phyloP scores from a whole-genome alignment of 345 rosid genomes.

The Rhizophora apiculata region DNA sequence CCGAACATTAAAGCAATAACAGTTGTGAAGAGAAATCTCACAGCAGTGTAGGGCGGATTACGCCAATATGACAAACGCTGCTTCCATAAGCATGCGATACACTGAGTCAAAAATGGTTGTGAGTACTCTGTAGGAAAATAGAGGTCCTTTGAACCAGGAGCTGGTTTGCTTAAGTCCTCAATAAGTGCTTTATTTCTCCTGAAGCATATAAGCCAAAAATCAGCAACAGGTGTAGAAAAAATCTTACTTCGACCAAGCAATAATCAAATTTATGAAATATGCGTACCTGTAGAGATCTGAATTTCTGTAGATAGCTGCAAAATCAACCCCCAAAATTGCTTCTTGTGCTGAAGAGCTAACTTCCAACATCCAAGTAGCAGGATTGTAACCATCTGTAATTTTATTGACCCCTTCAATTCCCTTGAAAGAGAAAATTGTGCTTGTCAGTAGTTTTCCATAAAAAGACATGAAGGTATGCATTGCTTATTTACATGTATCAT shows the following conservation, averaged over 20 bases:
- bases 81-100: too few relatives aligned
- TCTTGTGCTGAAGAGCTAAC: slow-evolving; percentile 45
- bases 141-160: slow-evolving; percentile 56
- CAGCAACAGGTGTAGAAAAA: not conserved
- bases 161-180: slow-evolving; percentile 47
- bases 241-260: not conserved
- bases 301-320: slow-evolving; percentile 40
- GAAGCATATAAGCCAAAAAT: not conserved
- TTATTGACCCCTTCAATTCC: slow-evolving; percentile 36
- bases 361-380: slow-evolving; percentile 65
- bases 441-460: not conserved
- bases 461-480: not conserved
- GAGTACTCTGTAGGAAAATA: slow-evolving; percentile 48
- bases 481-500: not conserved
- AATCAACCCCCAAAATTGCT: slow-evolving; percentile 31
- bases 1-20: slow-evolving; percentile 58
- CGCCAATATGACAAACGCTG: too few relatives aligned
- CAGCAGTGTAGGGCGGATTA: too few relatives aligned
- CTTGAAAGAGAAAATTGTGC: slow-evolving; percentile 14
- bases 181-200: slow-evolving; percentile 56
- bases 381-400: slow-evolving; percentile 51
- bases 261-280: not conserved
- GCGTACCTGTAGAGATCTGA: slow-evolving; percentile 42
- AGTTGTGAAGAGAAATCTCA: slow-evolving; percentile 60
- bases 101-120: too few relatives aligned